Evolutionary conservation across 495 filamentous ascomycete genomes (phyloP).

Genomic region (Chlorociboria aeruginascens): DNA sequence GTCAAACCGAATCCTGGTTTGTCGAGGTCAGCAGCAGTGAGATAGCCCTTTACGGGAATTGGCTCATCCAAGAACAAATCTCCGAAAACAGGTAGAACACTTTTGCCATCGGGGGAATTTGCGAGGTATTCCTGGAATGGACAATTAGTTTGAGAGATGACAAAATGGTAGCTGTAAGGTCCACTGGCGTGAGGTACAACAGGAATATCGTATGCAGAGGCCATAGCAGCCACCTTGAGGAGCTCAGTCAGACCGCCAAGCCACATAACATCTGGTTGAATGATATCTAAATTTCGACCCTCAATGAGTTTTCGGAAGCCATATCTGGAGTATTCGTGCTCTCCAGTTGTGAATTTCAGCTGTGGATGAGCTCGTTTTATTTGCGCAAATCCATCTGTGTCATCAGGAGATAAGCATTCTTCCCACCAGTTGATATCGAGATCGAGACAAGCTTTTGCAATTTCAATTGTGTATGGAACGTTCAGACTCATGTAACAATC

Average conservation of each 20-base stretch:
- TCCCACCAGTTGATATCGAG: constrained; percentile 96
- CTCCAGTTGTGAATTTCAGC: constrained; percentile 89
- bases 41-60: constrained; percentile 68
- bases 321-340: constrained; percentile 87
- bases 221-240: constrained; percentile 77
- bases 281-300: constrained; percentile 81
- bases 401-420: constrained; percentile 80
- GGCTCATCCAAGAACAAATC: constrained; percentile 86
- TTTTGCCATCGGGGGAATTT: constrained; percentile 82
- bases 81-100: constrained; percentile 80
- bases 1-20: constrained; percentile 87
- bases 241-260: constrained; percentile 85
- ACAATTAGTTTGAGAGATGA: constrained; percentile 78
- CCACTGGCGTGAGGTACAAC: constrained; percentile 91
- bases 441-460: constrained; percentile 67
- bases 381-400: constrained; percentile 77
- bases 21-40: constrained; percentile 67
- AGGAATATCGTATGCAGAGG: constrained; percentile 82
- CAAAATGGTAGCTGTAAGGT: constrained; percentile 90
- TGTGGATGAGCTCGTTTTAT: constrained; percentile 82
- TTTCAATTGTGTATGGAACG: constrained; percentile 81
- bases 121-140: constrained; percentile 93
- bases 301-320: constrained; percentile 92
- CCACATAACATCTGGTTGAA: constrained; percentile 97
- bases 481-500: constrained; percentile 96